Percentiles rank a stretch among this genome's conserved stretches.
phyloP scores from a whole-genome alignment of 2,329 filamentous ascomycete genomes.

The Lasiodiplodia theobromae region DNA sequence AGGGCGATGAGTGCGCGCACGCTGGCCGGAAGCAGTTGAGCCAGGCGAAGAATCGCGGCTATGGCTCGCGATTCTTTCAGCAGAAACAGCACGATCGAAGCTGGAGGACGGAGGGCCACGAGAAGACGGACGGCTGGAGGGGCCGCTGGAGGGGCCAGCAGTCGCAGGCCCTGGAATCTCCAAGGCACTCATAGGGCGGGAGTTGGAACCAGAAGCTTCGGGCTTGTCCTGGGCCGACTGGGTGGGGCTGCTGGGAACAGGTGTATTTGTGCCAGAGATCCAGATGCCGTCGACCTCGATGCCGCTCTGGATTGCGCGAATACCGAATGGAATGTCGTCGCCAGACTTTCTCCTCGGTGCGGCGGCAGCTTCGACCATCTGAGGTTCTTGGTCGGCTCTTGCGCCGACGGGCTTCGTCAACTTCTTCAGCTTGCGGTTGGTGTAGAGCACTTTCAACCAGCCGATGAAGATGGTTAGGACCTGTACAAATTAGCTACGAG shows the following conservation, averaged over 20 bases:
- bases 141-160: slow-evolving; percentile 38
- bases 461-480: slow-evolving; percentile 72
- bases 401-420: slow-evolving; percentile 50
- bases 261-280: slow-evolving; percentile 56
- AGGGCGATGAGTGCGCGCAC: slow-evolving; percentile 37
- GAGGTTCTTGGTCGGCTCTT: slow-evolving; percentile 55
- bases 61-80: slow-evolving; percentile 43
- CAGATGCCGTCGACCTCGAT: slow-evolving; percentile 83
- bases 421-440: slow-evolving; percentile 51
- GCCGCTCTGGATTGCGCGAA: slow-evolving; percentile 83
- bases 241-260: slow-evolving; percentile 45
- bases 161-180: slow-evolving; percentile 1
- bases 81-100: slow-evolving; percentile 48
- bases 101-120: slow-evolving; percentile 42
- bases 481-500: slow-evolving; percentile 47
- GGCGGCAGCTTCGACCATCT: slow-evolving; percentile 66
- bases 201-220: slow-evolving; percentile 18
- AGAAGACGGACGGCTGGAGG: slow-evolving; percentile 45
- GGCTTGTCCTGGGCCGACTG: slow-evolving; percentile 13
- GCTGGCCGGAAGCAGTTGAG: slow-evolving; percentile 14
- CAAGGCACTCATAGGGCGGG: slow-evolving; percentile 11
- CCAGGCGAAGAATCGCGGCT: slow-evolving; percentile 37
- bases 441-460: slow-evolving; percentile 66
- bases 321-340: slow-evolving; percentile 81
- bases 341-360: slow-evolving; percentile 45